phyloP scores from a whole-genome alignment of 306 rosid genomes.

The Gastrolobium villosum region DNA sequence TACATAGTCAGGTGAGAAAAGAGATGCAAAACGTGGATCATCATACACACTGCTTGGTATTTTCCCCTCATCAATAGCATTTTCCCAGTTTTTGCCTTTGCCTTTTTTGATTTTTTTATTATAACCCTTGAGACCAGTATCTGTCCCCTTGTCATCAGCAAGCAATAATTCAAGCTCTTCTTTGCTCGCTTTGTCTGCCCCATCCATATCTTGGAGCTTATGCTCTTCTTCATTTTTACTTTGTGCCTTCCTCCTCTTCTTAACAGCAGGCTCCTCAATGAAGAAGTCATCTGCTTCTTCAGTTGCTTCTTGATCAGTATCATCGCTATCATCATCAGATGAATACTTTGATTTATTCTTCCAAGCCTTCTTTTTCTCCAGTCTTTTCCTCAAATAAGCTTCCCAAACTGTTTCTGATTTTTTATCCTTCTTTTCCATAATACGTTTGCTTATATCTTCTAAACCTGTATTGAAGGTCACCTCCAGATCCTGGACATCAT shows the following conservation, averaged over 20 bases:
- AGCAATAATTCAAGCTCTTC: constrained; percentile 94
- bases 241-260: constrained; percentile 60
- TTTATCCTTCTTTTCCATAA: constrained; percentile 82
- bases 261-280: constrained; percentile 69
- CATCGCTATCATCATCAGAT: constrained; percentile 76
- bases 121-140: constrained; percentile 72
- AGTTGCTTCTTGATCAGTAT: constrained; percentile 63
- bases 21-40: constrained; percentile 84
- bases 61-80: constrained; percentile 66
- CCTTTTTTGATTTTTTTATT: constrained; percentile 71
- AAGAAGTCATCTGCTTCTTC: constrained; percentile 83
- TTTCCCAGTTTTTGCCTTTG: constrained; percentile 70
- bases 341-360: constrained; percentile 68
- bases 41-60: constrained; percentile 66
- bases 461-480: constrained; percentile 90
- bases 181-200: constrained; percentile 67
- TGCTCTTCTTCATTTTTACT: constrained; percentile 49
- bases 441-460: constrained; percentile 89
- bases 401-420: constrained; percentile 88
- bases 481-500: constrained; percentile 82
- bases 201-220: constrained; percentile 50
- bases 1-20: constrained; percentile 69
- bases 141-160: constrained; percentile 79
- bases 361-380: constrained; percentile 76
- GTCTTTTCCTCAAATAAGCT: constrained; percentile 70